Base-by-base conservation (phyloP, 768 basidiomycete species). In the Leccinum fibrillosum region DNA sequence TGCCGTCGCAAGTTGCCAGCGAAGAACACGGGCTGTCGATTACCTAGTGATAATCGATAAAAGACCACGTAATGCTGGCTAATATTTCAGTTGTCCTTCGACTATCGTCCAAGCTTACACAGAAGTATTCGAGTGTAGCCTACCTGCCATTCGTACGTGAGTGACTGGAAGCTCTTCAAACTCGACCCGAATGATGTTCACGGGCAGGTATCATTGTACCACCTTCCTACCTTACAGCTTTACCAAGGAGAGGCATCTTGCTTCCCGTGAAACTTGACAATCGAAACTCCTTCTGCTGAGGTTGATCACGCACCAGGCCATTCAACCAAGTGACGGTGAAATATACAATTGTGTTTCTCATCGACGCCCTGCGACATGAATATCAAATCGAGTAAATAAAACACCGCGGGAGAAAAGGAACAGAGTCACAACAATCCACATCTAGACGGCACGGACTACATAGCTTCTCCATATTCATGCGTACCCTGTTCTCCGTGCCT, bases 21-120 rank as follows among this genome's bases (percentile, higher is more conserved):
- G 28, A 30, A 49, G 19, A 50, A 25, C 32, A 54, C 17, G 23
- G 47, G 9, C 30, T 15, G 19, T 25, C 32, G 25, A 55, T 51
- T 60, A 47, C 30, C 63, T 55, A 25, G 52, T 54, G 32, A 62
- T 49, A 10, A 60, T n/a, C n/a, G n/a, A n/a, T n/a, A n/a, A n/a
- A 51, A 17, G 62, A 53, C 2, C 71, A 69, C 75, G 77, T 76
- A 56, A 77, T 74, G 34, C 73, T 73, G 26, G 13, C 32, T 30
- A 3, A 30, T 12, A 32, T 45, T 30, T 53, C 25, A 60, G 9
- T 13, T 37, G 54, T 55, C 50, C 32, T 7, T 35, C 9, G 50
- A 13, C 2, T 44, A 21, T 13, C 23, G 17, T 32, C 30, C 52
- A 21, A 49, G 19, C 19, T 17, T n/a, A 44, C 10, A 39, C 23